phyloP scores from a whole-genome alignment of 345 rosid genomes.

The Trapa bicornis region DNA sequence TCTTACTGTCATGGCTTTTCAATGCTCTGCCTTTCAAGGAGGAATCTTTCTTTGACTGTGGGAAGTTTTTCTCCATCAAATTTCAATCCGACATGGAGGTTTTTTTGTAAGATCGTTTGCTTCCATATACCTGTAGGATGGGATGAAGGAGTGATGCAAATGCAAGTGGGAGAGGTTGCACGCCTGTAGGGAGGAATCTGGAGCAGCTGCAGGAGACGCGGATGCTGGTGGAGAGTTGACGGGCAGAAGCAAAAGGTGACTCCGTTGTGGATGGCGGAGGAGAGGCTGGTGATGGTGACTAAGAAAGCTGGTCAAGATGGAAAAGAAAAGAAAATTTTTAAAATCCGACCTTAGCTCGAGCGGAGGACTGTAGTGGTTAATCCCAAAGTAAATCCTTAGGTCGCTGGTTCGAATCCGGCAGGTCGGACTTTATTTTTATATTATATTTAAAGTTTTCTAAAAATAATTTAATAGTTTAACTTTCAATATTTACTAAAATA shows the following conservation, averaged over 20 bases:
- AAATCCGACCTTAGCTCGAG: slow-evolving; percentile 97
- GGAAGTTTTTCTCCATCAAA: background rate
- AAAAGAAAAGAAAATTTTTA: no score
- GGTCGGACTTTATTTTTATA: slow-evolving; percentile 16
- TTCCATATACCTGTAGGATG: slow-evolving; percentile 42
- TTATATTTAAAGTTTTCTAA: no score
- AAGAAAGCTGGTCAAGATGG: no score
- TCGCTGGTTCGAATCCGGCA: slow-evolving; percentile 46
- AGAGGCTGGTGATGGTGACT: no score
- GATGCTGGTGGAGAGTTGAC: no score
- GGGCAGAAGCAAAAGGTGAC: no score
- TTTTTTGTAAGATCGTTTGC: slow-evolving; percentile 43
- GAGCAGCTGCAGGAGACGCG: no score
- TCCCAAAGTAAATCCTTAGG: slow-evolving; percentile 20
- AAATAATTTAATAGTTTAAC: no score
- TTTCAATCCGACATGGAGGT: background rate
- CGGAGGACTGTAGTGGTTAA: slow-evolving; percentile 89
- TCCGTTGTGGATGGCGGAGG: no score
- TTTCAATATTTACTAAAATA: no score
- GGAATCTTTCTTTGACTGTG: no score
- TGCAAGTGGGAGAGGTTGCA: slow-evolving; percentile 92
- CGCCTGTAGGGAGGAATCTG: slow-evolving; percentile 42
- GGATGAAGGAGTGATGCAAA: slow-evolving; percentile 97
- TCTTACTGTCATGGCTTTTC: background rate
- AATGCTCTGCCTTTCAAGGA: background rate